Evolutionary conservation across 2,329 filamentous ascomycete genomes (phyloP).

Genomic region (Neurospora sp.): DNA sequence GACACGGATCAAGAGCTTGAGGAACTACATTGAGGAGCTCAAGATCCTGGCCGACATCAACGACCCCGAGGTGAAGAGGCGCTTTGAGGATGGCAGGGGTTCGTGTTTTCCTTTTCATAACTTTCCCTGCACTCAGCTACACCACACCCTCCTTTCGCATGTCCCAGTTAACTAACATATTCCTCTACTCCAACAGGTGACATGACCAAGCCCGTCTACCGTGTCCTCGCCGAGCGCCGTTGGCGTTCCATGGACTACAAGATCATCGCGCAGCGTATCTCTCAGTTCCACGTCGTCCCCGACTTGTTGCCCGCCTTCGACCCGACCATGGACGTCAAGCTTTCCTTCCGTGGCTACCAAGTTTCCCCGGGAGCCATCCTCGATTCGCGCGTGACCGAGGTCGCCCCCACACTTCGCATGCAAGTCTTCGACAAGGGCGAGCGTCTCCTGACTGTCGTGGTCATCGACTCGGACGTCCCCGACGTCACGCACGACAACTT

Average conservation of each 20-base stretch:
- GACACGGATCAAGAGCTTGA: conserved; percentile 58
- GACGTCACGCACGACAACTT: conserved; percentile 66
- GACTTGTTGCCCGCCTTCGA: conserved; percentile 77
- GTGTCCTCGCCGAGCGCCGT: conserved; percentile 74
- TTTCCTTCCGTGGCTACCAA: conserved; percentile 65
- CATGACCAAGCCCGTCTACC: conserved; percentile 95
- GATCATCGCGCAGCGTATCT: conserved; percentile 74
- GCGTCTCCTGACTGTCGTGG: conserved; percentile 72
- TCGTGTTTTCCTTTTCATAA: conserved; percentile 21
- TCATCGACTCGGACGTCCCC: conserved; percentile 87
- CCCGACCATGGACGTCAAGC: conserved; percentile 66
- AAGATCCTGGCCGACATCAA: conserved; percentile 93
- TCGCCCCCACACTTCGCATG: conserved; percentile 64
- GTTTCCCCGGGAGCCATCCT: conserved; percentile 71
- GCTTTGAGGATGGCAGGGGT: conserved; percentile 88
- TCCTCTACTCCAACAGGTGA: conserved; percentile 53
- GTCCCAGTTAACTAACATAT: neutral
- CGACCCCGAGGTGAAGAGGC: conserved; percentile 85
- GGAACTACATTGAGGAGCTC: conserved; percentile 60
- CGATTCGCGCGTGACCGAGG: conserved; percentile 62
- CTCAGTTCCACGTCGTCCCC: conserved; percentile 77
- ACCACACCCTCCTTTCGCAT: neutral
- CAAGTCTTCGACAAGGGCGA: conserved; percentile 77
- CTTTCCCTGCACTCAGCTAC: neutral
- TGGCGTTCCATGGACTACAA: conserved; percentile 78